A percentile compares a stretch with the other conserved stretches of the same genome.
phyloP scores from a whole-genome alignment of 2,329 filamentous ascomycete genomes.

The Graphium sp. region DNA sequence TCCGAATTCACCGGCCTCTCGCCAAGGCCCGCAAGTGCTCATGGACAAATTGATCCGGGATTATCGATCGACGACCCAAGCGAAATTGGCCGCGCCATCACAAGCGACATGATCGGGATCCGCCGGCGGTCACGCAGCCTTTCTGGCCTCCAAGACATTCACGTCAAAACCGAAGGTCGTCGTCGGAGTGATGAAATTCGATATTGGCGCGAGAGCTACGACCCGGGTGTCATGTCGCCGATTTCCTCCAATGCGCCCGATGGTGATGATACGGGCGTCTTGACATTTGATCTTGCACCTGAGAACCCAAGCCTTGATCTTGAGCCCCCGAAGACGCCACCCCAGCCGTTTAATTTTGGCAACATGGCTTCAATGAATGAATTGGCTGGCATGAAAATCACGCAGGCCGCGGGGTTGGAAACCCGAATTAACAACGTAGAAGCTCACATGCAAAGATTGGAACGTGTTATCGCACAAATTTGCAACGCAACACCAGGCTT shows the following conservation, averaged over 20 bases:
- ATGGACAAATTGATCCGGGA: slow-evolving; percentile 22
- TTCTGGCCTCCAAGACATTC: slow-evolving; percentile 30
- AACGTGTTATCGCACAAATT: slow-evolving; percentile 32
- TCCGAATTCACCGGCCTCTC: slow-evolving; percentile 35
- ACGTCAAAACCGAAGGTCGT: slow-evolving; percentile 18
- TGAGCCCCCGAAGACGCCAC: slow-evolving; percentile 18
- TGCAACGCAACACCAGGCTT: slow-evolving; percentile 26
- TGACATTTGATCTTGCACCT: slow-evolving; percentile 14
- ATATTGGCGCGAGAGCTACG: slow-evolving; percentile 46
- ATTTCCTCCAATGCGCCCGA: slow-evolving; percentile 28
- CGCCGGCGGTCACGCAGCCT: slow-evolving; percentile 43
- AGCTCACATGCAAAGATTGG: slow-evolving; percentile 30
- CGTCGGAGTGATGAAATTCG: slow-evolving; percentile 47
- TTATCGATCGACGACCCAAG: too few species aligned
- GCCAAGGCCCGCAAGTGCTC: slow-evolving; percentile 43
- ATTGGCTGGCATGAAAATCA: slow-evolving; percentile 39
- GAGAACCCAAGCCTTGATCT: slow-evolving; percentile 14
- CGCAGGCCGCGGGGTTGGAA: slow-evolving; percentile 34
- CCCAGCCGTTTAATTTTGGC: slow-evolving; percentile 38
- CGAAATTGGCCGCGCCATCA: slow-evolving; percentile 47
- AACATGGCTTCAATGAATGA: slow-evolving; percentile 25
- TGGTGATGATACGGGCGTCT: slow-evolving; percentile 13
- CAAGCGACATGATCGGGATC: slow-evolving; percentile 29
- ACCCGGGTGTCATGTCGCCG: slow-evolving; percentile 30
- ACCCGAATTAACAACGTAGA: slow-evolving; percentile 34